Base-by-base conservation (phyloP, 257 asterid genomes). In the Cinchona pubescens region DNA sequence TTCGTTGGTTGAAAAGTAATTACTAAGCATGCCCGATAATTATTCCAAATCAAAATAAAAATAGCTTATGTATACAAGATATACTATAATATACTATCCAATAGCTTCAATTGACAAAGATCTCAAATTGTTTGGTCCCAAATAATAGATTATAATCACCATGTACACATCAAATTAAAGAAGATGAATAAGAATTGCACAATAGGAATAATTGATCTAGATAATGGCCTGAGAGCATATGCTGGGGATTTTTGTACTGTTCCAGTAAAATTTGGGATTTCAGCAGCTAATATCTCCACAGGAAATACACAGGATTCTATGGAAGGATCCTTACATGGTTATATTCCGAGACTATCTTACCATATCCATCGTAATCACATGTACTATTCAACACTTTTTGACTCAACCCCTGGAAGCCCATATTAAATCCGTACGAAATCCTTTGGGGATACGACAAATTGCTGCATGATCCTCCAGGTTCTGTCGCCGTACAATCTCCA, bases 381-480 rank as follows among this genome's bases (percentile, higher is more conserved):
- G 90, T n/a, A 67, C 53, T 48, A n/a, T 84, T 85, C 4, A 53
- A 8, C 3, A 83, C 84, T 2, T 85, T 88, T 76, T 90, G 96
- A 27, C 11, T 38, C 3, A 42, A 76, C 61, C 77, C 77, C 79
- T 90, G 93, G 67, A 79, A 90, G 32, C 74, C 81, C 78, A 73
- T 82, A 38, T 90, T 90, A 68, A 85, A 90, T 4, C 89, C 91
- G 34, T 90, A 90, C 2, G 93, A 88, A 1, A 72, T 65, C 10
- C 61, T 78, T 0, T 32, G 42, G 0, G 21, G 4, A 25, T 69
- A 29, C 7, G 53, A 79, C 56, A 90, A 1, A 0, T 73, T 25
- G 8, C 48, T 37, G 29, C 96, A 90, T 0, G 85, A 69, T 0
- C 88, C 34, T 3, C 72, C 85, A 0, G 69, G 56, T 0, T 32